phyloP scores from a whole-genome alignment of 2,329 filamentous ascomycete species.

The Alternaria atra region DNA sequence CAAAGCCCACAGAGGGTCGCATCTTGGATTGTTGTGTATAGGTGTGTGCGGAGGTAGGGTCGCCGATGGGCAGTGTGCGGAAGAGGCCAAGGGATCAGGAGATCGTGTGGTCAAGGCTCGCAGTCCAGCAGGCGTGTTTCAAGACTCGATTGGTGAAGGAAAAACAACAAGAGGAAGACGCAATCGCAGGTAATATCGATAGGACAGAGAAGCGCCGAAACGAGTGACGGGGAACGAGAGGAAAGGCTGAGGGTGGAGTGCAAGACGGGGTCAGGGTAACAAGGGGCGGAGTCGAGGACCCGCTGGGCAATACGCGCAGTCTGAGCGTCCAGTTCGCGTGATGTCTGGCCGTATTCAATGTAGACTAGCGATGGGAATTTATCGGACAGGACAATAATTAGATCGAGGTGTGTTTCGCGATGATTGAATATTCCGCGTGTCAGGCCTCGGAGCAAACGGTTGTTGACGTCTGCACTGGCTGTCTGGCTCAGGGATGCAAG shows the following conservation, averaged over 20 bases:
- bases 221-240: slow-evolving; percentile 45
- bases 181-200: slow-evolving; percentile 22
- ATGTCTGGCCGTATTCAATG: slow-evolving; percentile 9
- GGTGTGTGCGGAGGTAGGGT: slow-evolving; percentile 20
- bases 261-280: slow-evolving; percentile 24
- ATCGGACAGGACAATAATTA: slow-evolving; percentile 1
- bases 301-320: slow-evolving; percentile 23
- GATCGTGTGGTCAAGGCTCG: slow-evolving; percentile 29
- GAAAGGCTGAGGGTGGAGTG: slow-evolving; percentile 33
- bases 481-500: slow-evolving; percentile 12
- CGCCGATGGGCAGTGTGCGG: slow-evolving; percentile 16
- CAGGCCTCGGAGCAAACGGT: background rate
- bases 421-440: background rate
- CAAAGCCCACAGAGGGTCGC: slow-evolving; percentile 42
- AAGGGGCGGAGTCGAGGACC: slow-evolving; percentile 36
- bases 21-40: slow-evolving; percentile 31
- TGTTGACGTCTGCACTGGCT: slow-evolving; percentile 9
- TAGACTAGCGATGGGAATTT: slow-evolving; percentile 35
- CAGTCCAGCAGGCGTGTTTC: slow-evolving; percentile 13
- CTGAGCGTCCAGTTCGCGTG: slow-evolving; percentile 26
- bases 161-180: slow-evolving; percentile 19
- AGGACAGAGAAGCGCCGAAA: slow-evolving; percentile 36
- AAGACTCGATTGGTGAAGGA: slow-evolving; percentile 13
- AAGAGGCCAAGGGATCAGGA: slow-evolving; percentile 26
- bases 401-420: background rate